phyloP scores from a whole-genome alignment of 2,329 filamentous ascomycete genomes.

The Botryotinia narcissicola region DNA sequence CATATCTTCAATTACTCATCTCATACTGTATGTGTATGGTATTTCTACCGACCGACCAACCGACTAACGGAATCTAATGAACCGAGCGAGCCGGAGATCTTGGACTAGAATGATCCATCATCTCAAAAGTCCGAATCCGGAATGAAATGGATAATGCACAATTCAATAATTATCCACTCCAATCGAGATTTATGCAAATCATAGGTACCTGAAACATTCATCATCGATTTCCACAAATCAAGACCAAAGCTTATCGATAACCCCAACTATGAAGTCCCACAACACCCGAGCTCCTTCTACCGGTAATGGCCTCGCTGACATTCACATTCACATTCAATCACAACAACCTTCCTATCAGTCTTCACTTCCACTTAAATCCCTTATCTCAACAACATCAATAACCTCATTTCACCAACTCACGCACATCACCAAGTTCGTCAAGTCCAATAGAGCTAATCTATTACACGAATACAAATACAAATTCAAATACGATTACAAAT shows the following conservation, averaged over 20 bases:
- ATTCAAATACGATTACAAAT: not conserved
- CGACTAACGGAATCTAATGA: not conserved
- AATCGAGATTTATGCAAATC: not conserved
- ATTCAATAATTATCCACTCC: not conserved
- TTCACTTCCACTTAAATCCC: not conserved
- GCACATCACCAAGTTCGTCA: not conserved
- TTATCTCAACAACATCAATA: not conserved
- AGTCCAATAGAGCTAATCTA: not conserved
- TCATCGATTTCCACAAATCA: not conserved
- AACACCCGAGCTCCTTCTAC: not conserved
- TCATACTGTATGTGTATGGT: not conserved
- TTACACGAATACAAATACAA: not conserved
- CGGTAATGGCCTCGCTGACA: too few relatives aligned
- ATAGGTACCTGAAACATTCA: not conserved
- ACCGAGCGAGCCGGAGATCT: not conserved
- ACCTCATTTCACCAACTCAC: not conserved
- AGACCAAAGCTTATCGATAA: not conserved
- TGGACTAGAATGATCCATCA: not conserved
- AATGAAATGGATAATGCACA: not conserved
- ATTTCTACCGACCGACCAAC: not conserved
- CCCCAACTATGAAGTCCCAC: slow-evolving; percentile 16
- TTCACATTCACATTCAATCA: not conserved
- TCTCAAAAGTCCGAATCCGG: not conserved
- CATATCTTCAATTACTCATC: not conserved
- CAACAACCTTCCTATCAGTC: too few relatives aligned